phyloP scores from a whole-genome alignment of 768 basidiomycete species.

The Gymnopilus junonius region DNA sequence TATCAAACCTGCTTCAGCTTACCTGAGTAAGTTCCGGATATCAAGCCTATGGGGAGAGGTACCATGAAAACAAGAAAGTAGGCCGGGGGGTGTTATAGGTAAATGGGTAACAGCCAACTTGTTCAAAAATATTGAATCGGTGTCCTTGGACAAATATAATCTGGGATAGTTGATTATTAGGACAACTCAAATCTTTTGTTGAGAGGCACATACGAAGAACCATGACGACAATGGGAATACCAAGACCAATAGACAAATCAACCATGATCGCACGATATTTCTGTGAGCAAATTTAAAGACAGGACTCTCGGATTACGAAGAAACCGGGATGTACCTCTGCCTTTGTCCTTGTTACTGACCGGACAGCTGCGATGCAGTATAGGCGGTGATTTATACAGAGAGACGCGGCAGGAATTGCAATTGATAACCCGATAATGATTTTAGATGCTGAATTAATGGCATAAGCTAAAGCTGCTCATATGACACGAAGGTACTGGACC shows the following conservation, averaged over 20 bases:
- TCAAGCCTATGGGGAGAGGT: conserved; percentile 43
- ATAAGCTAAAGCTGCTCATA: not conserved
- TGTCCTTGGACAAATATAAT: conserved; percentile 55
- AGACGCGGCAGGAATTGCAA: conserved; percentile 45
- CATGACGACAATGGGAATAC: conserved; percentile 47
- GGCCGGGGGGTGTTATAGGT: conserved; percentile 53
- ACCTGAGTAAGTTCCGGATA: conserved; percentile 42
- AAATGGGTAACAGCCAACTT: conserved; percentile 60
- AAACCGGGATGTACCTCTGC: conserved; percentile 36
- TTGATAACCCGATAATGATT: conserved; percentile 38
- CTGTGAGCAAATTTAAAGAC: conserved; percentile 17
- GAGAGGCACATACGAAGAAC: conserved; percentile 37
- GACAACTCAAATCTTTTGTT: not conserved
- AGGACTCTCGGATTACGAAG: not conserved
- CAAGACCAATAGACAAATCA: conserved; percentile 47
- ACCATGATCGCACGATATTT: conserved; percentile 43
- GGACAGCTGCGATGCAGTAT: conserved; percentile 44
- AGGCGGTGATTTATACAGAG: conserved; percentile 52
- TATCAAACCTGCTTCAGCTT: no score
- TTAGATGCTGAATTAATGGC: conserved; percentile 29
- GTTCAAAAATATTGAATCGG: conserved; percentile 62
- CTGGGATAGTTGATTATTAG: conserved; percentile 21
- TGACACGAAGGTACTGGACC: not conserved
- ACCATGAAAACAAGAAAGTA: conserved; percentile 48
- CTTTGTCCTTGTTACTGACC: conserved; percentile 39